Evolutionary conservation across 441 rosid species (phyloP).

Genomic region (Croton laevigatus): DNA sequence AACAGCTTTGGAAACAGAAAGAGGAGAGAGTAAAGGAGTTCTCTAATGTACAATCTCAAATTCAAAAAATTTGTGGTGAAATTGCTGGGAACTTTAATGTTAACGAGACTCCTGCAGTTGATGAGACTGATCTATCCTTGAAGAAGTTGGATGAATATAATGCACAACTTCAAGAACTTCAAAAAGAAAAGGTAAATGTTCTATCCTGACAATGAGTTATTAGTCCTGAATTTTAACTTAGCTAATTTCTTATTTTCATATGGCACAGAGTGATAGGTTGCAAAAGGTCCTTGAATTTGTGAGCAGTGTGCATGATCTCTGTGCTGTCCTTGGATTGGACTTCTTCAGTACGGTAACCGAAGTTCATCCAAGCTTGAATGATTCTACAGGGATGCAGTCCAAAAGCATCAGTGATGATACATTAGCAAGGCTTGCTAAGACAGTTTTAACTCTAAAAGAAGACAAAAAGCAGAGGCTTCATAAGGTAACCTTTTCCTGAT

Average conservation of each 20-base stretch:
- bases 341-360: conserved; percentile 76
- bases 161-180: conserved; percentile 83
- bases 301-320: conserved; percentile 89
- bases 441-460: conserved; percentile 70
- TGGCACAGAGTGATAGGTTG: conserved; percentile 89
- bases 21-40: conserved; percentile 91
- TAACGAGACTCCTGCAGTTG: conserved; percentile 61
- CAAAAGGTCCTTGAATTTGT: conserved; percentile 89
- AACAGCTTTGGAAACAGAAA: conserved; percentile 88
- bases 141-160: conserved; percentile 82
- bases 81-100: conserved; percentile 67
- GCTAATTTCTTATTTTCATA: conserved; percentile 28
- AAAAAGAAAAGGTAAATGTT: conserved; percentile 77
- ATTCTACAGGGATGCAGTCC: conserved; percentile 62
- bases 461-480: conserved; percentile 92
- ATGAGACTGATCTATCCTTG: conserved; percentile 81
- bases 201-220: background rate
- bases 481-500: conserved; percentile 44
- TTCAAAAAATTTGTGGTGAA: conserved; percentile 89
- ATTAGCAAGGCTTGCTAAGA: conserved; percentile 77
- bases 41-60: conserved; percentile 78
- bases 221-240: background rate
- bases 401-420: conserved; percentile 98
- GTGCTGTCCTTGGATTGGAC: conserved; percentile 93
- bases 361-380: conserved; percentile 97